Evolutionary conservation across 1,284 basidiomycete genomes (phyloP).

Genomic region (Rhodotorula sp.): DNA sequence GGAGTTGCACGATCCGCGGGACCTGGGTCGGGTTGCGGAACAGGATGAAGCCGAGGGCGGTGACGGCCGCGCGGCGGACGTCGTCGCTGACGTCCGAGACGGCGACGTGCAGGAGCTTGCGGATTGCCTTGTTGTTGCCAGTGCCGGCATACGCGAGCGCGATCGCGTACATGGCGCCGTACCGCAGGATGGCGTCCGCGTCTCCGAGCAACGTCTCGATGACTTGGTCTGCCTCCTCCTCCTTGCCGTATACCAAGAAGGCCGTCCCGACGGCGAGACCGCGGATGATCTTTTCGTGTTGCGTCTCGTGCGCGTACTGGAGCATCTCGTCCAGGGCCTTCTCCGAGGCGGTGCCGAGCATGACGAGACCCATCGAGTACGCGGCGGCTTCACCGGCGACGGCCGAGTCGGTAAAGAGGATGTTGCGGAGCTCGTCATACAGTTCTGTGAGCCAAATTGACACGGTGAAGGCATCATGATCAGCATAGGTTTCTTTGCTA

Average conservation of each 20-base stretch:
- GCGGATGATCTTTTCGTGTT: constrained; percentile 97
- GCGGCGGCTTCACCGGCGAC: constrained; percentile 91
- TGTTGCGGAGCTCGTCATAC: constrained; percentile 83
- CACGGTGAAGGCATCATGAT: too few relatives aligned
- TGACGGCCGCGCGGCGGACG: constrained; percentile 89
- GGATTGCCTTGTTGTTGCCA: constrained; percentile 84
- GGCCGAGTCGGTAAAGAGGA: constrained; percentile 86
- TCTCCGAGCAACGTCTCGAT: constrained; percentile 73
- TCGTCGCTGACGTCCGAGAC: constrained; percentile 97
- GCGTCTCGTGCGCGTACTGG: constrained; percentile 87
- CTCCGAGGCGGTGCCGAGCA: constrained; percentile 81
- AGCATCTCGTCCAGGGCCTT: constrained; percentile 87
- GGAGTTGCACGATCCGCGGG: constrained; percentile 86
- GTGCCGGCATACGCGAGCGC: constrained; percentile 93
- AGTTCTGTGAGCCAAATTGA: constrained; percentile 57
- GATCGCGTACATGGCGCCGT: constrained; percentile 91
- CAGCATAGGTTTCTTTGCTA: too few relatives aligned
- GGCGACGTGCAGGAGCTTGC: constrained; percentile 85
- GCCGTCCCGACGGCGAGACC: constrained; percentile 86
- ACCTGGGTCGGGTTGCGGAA: constrained; percentile 94
- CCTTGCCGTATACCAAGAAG: constrained; percentile 83
- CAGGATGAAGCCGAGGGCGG: constrained; percentile 85
- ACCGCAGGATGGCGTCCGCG: constrained; percentile 91
- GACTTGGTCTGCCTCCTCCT: constrained; percentile 79
- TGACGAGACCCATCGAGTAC: constrained; percentile 92